A percentile compares a stretch with the other conserved stretches of the same genome.
Evolutionary conservation across 805 yeast genomes (phyloP).

Genomic region (Wickerhamiella cacticola): DNA sequence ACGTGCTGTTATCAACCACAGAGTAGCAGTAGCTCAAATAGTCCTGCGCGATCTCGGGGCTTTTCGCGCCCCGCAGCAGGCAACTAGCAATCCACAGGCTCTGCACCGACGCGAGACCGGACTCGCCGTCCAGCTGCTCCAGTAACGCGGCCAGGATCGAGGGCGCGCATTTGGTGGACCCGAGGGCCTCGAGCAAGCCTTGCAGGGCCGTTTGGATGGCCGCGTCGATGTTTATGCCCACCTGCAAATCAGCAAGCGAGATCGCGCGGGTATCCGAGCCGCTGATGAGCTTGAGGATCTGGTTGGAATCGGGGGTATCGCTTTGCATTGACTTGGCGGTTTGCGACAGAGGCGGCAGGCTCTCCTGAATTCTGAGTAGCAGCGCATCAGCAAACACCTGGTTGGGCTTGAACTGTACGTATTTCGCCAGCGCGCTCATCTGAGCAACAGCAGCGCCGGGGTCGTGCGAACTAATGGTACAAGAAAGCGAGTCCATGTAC

Average conservation of each 20-base stretch:
- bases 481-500: slow-evolving; percentile 12
- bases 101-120: slow-evolving; percentile 12
- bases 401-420: neutral
- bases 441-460: slow-evolving; percentile 1
- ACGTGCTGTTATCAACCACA: slow-evolving; percentile 9
- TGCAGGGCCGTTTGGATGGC: neutral
- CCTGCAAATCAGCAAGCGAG: neutral
- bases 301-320: neutral
- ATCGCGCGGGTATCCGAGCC: neutral
- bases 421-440: slow-evolving; percentile 13
- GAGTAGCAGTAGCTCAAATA: slow-evolving; percentile 16
- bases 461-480: slow-evolving; percentile 13
- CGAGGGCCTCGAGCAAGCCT: slow-evolving; percentile 12
- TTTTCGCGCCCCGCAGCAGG: slow-evolving; percentile 11
- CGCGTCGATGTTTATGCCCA: neutral
- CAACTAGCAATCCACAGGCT: slow-evolving; percentile 17
- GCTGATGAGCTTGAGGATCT: neutral
- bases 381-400: slow-evolving; percentile 5
- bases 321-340: neutral
- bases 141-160: neutral
- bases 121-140: neutral
- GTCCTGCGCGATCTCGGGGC: slow-evolving; percentile 14
- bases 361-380: neutral
- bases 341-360: slow-evolving; percentile 4
- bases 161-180: neutral